These are phyloP conservation scores for Yamadazyma triangularis DNA, from an alignment of 1,139 yeast genomes.

Conservation along the genomic window DNA sequence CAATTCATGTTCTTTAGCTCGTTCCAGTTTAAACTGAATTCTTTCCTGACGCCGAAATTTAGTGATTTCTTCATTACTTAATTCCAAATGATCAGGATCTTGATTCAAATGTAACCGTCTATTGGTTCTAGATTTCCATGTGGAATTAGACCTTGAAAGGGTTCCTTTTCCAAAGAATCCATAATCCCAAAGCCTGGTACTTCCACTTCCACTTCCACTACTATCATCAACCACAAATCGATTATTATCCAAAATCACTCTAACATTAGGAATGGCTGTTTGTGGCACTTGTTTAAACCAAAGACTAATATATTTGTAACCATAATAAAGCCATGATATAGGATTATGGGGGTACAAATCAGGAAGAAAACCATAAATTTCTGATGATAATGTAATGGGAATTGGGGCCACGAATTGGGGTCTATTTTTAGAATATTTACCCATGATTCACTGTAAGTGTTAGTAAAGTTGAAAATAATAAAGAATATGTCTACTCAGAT, in stretches of 20 bases:
- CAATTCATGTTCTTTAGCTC: conserved; percentile 33
- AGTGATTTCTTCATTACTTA: conserved; percentile 73
- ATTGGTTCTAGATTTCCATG: conserved; percentile 68
- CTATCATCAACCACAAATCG: conserved; percentile 43
- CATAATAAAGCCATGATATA: conserved; percentile 51
- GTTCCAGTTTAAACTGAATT: conserved; percentile 60
- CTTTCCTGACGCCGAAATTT: conserved; percentile 69
- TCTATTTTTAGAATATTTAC: too few relatives aligned
- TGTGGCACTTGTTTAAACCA: conserved; percentile 25
- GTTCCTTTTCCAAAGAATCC: conserved; percentile 96
- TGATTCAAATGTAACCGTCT: conserved; percentile 40
- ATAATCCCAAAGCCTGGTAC: conserved; percentile 66
- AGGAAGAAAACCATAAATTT: conserved; percentile 39
- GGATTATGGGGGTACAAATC: conserved; percentile 52
- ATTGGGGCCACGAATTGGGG: conserved; percentile 37
- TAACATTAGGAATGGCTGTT: conserved; percentile 13
- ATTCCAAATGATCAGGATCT: conserved; percentile 27
- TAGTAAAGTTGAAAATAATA: too few relatives aligned
- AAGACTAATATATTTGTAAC: conserved; percentile 26
- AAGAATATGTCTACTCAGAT: conserved; percentile 56
- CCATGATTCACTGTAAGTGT: too few relatives aligned
- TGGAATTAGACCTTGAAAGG: conserved; percentile 85
- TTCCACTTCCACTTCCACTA: conserved; percentile 24
- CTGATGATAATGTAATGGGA: conserved; percentile 43
- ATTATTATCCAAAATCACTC: conserved; percentile 25